phyloP scores from a whole-genome alignment of 169 alveolate genomes.

The Cystoisospora suis region DNA sequence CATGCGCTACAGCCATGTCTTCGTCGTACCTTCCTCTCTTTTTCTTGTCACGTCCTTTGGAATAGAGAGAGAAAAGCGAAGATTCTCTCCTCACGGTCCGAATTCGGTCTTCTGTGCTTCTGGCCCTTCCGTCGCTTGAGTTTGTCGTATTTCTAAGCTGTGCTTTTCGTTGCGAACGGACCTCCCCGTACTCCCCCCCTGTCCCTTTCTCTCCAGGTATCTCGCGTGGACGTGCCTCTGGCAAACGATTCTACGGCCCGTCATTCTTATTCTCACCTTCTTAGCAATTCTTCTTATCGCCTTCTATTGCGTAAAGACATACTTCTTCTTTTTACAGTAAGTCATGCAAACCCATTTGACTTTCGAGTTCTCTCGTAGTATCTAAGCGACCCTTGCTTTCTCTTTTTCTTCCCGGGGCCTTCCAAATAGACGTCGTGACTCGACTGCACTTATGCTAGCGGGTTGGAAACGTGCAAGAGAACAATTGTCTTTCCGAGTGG shows the following conservation, averaged over 20 bases:
- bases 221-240: background rate
- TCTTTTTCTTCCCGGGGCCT: too few relatives aligned
- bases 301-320: slow-evolving; percentile 16
- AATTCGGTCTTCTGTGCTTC: background rate
- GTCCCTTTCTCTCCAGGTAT: background rate
- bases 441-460: too few relatives aligned
- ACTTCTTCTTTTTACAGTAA: background rate
- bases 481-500: too few relatives aligned
- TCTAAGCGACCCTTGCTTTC: too few relatives aligned
- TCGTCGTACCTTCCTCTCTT: background rate
- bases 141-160: background rate
- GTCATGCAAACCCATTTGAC: too few relatives aligned
- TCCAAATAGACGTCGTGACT: too few relatives aligned
- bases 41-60: background rate
- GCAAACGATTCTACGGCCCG: slow-evolving; percentile 5
- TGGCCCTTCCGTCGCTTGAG: background rate
- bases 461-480: too few relatives aligned
- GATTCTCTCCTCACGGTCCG: too few relatives aligned
- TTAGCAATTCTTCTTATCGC: background rate
- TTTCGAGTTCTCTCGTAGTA: too few relatives aligned
- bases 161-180: background rate
- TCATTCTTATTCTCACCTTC: background rate
- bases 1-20: too few relatives aligned
- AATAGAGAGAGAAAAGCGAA: too few relatives aligned
- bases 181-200: background rate